Conservation (phyloP, 768 basidiomycete genomes). For the Gloeostereum incarnatum region DNA sequence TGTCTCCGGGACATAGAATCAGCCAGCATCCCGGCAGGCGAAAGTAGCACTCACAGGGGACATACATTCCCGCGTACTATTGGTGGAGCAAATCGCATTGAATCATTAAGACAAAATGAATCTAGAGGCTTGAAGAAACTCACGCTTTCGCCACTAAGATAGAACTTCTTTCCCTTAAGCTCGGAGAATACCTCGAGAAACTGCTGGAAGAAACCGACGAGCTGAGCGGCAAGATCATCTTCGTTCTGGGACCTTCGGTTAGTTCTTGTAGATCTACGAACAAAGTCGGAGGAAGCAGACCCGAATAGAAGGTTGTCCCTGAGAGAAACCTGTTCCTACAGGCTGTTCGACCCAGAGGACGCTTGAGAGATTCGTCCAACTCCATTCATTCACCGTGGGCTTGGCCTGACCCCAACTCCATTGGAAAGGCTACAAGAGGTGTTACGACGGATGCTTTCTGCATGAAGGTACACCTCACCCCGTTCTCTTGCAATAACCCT, state of each 20-base stretch:
- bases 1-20: slow-evolving; percentile 35
- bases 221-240: slow-evolving; percentile 35
- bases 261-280: no score
- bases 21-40: background rate
- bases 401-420: background rate
- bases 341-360: background rate
- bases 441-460: background rate
- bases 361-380: slow-evolving; percentile 1
- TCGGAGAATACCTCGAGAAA: slow-evolving; percentile 70
- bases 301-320: background rate
- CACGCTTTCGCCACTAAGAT: slow-evolving; percentile 68
- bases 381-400: background rate
- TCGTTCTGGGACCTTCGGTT: no score
- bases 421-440: background rate
- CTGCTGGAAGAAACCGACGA: slow-evolving; percentile 62
- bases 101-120: background rate
- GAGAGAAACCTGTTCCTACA: background rate
- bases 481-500: background rate
- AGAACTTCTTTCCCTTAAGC: slow-evolving; percentile 64
- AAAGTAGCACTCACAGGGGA: slow-evolving; percentile 33
- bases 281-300: no score
- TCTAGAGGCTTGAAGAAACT: slow-evolving; percentile 15
- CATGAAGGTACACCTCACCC: background rate
- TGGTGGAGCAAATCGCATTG: background rate
- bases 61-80: slow-evolving; percentile 39